Evolutionary conservation across 2,329 filamentous ascomycete species (phyloP).

Genomic region (Diplodia corticola): DNA sequence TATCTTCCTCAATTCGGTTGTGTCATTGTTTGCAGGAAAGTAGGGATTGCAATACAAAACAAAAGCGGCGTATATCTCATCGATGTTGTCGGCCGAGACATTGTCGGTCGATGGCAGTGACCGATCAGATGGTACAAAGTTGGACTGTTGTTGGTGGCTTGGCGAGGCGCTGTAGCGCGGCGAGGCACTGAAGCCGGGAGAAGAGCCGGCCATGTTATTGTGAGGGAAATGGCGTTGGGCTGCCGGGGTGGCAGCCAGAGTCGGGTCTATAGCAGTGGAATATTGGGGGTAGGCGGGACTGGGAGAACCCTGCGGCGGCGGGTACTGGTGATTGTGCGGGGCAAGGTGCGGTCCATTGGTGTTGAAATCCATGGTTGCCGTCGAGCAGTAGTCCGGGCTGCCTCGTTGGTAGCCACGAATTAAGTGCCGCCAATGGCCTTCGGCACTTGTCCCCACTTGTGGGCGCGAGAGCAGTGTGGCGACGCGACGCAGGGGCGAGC

Average conservation of each 20-base stretch:
- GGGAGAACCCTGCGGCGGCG: slow-evolving; percentile 31
- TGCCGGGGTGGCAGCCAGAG: slow-evolving; percentile 1
- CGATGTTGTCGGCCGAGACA: slow-evolving; percentile 70
- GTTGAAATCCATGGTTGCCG: slow-evolving; percentile 18
- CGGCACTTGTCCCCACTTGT: neutral
- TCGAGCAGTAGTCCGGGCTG: slow-evolving; percentile 4
- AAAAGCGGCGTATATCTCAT: slow-evolving; percentile 80
- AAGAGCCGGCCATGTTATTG: slow-evolving; percentile 29
- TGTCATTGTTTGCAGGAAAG: slow-evolving; percentile 69
- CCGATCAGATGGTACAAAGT: slow-evolving; percentile 49
- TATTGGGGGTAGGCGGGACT: slow-evolving; percentile 30
- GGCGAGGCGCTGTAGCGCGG: slow-evolving; percentile 43
- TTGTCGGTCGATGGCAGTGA: slow-evolving; percentile 62
- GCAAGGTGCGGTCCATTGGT: slow-evolving; percentile 29
- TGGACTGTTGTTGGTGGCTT: slow-evolving; percentile 34
- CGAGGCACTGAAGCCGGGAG: slow-evolving; percentile 30
- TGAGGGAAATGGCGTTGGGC: slow-evolving; percentile 36
- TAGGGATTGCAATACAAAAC: slow-evolving; percentile 89
- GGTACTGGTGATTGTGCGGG: slow-evolving; percentile 37
- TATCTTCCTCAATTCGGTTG: slow-evolving; percentile 67
- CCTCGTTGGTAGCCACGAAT: neutral
- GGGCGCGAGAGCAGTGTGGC: slow-evolving; percentile 21
- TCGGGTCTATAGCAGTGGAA: slow-evolving; percentile 7
- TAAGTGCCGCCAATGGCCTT: neutral
- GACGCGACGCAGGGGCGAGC: slow-evolving; percentile 27